Base-by-base conservation (phyloP, 2,329 filamentous ascomycete genomes). In the Aspergillus sp. region DNA sequence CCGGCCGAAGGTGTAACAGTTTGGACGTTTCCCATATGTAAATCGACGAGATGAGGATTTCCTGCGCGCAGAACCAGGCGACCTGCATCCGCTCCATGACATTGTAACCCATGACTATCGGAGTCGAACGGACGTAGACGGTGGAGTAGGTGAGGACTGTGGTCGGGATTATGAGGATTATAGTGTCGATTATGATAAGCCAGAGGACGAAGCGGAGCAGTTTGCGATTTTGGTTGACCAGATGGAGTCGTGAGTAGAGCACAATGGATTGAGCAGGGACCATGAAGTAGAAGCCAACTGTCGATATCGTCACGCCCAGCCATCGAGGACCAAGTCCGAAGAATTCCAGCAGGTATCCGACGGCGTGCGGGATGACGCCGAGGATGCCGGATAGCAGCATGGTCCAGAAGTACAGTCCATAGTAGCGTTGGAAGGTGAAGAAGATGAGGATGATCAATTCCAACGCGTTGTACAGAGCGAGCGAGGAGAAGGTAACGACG, bases 221-320 rank as follows among this genome's bases (percentile, higher is more conserved):
- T 0, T 66, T 70, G 4, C 71, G 73, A 45, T 80, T 82, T 45
- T 79, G 79, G 1, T 84, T 73, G n/a, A 88, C 77, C 8, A 88
- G 74, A 64, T 87, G 84, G 1, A 88, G 78, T 7, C 85, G 80
- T 0, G 84, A 87, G 74, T 84, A 88, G 1, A 88, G 75, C 1
- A 88, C 85, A n/a, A 87, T 63, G 0, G 82, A 82, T 66, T 86
- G 83, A 2, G 84, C 84, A 3, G 84, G 84, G 1, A 87, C 80
- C 82, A 87, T 86, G 6, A 76, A 63, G 61, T 81, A 82, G 77
- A 85, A 83, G 11, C 83, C 84, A 58, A 87, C 63, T 5, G 76
- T 77, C 39, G 80, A 73, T 2, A 81, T 59, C 7, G 76, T 72
- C 21, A 76, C 67, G 4, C 68, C 67, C 17, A 74, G 53, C 68